phyloP scores from a whole-genome alignment of 345 rosid genomes.

The Clarkia xantiana region DNA sequence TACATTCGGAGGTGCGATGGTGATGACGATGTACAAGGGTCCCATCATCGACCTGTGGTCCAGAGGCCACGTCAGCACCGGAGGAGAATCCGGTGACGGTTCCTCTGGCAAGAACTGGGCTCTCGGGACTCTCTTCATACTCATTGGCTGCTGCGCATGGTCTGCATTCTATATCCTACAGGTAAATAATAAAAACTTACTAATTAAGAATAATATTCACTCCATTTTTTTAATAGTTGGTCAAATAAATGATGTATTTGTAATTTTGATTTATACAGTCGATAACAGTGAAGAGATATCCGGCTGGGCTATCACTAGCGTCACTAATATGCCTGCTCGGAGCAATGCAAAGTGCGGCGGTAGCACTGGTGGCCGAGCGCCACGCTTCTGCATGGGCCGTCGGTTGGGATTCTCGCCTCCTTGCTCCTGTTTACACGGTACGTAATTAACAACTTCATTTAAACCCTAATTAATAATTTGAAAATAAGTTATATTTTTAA shows the following conservation, averaged over 20 bases:
- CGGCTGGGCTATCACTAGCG: conserved; percentile 46
- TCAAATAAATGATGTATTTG: background rate
- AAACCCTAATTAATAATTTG: background rate
- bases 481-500: background rate
- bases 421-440: conserved; percentile 52
- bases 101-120: conserved; percentile 39
- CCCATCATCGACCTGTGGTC: conserved; percentile 37
- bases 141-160: conserved; percentile 60
- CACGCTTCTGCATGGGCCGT: conserved; percentile 45
- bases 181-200: conserved; percentile 14
- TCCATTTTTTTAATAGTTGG: background rate
- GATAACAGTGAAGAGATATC: conserved; percentile 45
- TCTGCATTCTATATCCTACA: conserved; percentile 51
- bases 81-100: conserved; percentile 5
- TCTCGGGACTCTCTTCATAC: conserved; percentile 45
- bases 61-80: conserved; percentile 8
- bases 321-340: conserved; percentile 55
- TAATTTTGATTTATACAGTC: conserved; percentile 17
- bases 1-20: conserved; percentile 50
- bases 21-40: conserved; percentile 63
- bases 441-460: background rate
- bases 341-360: conserved; percentile 33
- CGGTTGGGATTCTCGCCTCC: conserved; percentile 59
- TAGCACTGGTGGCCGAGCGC: conserved; percentile 35
- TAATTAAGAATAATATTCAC: background rate